phyloP scores from a whole-genome alignment of 2,329 filamentous ascomycete genomes.

The Thyridium curvatum region DNA sequence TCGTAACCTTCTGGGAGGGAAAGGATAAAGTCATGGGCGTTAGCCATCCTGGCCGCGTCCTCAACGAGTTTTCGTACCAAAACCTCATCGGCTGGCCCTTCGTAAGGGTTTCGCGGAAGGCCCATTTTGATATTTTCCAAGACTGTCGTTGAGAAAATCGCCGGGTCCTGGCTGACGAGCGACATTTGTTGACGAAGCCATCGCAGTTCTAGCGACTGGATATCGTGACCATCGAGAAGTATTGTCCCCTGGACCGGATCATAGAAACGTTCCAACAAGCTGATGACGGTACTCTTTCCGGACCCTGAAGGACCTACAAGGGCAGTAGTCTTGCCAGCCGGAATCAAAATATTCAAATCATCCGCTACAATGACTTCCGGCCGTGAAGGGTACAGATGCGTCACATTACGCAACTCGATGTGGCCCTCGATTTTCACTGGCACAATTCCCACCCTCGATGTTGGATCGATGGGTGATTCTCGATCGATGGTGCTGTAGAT shows the following conservation, averaged over 20 bases:
- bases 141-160: constrained; percentile 61
- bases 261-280: constrained; percentile 32
- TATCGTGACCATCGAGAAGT: constrained; percentile 25
- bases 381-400: constrained; percentile 67
- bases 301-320: constrained; percentile 91
- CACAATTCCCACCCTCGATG: constrained; percentile 37
- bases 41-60: constrained; percentile 56
- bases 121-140: constrained; percentile 57
- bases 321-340: constrained; percentile 71
- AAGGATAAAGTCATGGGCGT: constrained; percentile 24
- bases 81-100: constrained; percentile 40
- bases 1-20: constrained; percentile 34
- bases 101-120: constrained; percentile 44
- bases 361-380: constrained; percentile 59
- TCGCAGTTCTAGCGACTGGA: constrained; percentile 27
- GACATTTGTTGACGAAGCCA: constrained; percentile 56
- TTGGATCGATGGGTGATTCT: constrained; percentile 30
- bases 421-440: constrained; percentile 39
- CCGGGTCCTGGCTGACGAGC: constrained; percentile 62
- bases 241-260: constrained; percentile 24
- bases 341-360: constrained; percentile 49
- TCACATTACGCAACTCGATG: constrained; percentile 57
- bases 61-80: constrained; percentile 48
- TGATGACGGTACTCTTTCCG: constrained; percentile 58
- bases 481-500: constrained; percentile 48